Evolutionary conservation across 805 yeast genomes (phyloP).

Genomic region (Jamesozyma spencerorum): DNA sequence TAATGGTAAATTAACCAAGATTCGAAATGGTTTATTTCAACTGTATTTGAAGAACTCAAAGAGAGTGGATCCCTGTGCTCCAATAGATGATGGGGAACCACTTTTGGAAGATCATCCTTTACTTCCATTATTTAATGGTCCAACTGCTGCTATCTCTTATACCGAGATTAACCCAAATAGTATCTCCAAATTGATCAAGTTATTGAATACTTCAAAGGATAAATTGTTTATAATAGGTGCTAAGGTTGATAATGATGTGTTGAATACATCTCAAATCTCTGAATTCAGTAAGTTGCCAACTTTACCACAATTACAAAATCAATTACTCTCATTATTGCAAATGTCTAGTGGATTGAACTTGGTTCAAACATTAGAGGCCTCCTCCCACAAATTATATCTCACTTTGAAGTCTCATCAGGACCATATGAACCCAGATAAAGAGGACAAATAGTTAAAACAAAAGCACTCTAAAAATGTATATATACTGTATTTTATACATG

Average conservation of each 20-base stretch:
- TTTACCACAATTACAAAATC: constrained; percentile 61
- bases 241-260: constrained; percentile 50
- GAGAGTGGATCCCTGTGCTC: constrained; percentile 63
- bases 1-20: constrained; percentile 63
- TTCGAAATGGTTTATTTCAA: constrained; percentile 61
- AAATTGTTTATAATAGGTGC: constrained; percentile 80
- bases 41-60: constrained; percentile 66
- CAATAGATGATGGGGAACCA: constrained; percentile 33
- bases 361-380: constrained; percentile 66
- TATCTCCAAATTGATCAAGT: constrained; percentile 52
- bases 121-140: constrained; percentile 64
- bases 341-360: constrained; percentile 82
- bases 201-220: constrained; percentile 60
- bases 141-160: constrained; percentile 71
- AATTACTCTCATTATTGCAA: constrained; percentile 77
- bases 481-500: not conserved
- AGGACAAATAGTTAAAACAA: not conserved
- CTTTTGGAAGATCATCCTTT: constrained; percentile 50
- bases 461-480: not conserved
- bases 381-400: constrained; percentile 60
- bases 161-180: constrained; percentile 60
- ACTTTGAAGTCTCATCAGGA: constrained; percentile 59
- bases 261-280: constrained; percentile 44
- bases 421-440: constrained; percentile 18
- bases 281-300: constrained; percentile 67